Percentiles rank a stretch among this genome's conserved stretches.
phyloP scores from a whole-genome alignment of 2,329 filamentous ascomycete genomes.

The Colletotrichum melonis region DNA sequence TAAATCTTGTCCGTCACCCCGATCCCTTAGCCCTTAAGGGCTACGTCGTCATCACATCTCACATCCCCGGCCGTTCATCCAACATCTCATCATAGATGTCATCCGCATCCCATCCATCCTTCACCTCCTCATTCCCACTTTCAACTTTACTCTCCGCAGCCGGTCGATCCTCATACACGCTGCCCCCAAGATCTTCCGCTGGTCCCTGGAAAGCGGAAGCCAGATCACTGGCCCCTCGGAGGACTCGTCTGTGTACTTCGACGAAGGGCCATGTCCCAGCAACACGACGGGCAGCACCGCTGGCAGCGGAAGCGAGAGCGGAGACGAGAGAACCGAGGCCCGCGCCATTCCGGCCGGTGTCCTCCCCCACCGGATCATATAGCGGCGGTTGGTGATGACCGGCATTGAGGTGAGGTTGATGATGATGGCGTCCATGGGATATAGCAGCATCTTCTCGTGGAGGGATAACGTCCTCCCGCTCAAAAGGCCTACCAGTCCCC shows the following conservation, averaged over 20 bases:
- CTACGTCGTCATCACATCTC: not conserved
- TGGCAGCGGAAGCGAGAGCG: too few species aligned
- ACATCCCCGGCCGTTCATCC: not conserved
- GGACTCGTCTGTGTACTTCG: not conserved
- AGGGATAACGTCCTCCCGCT: too few species aligned
- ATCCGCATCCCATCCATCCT: not conserved
- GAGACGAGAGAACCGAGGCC: too few species aligned
- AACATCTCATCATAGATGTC: not conserved
- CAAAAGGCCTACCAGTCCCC: too few species aligned
- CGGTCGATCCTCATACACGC: too few species aligned
- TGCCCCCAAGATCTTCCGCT: too few species aligned
- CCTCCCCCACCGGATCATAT: not conserved
- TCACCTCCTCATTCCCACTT: not conserved
- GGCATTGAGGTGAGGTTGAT: too few species aligned
- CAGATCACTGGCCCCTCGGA: too few species aligned
- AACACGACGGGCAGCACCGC: not conserved
- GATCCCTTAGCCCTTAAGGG: not conserved
- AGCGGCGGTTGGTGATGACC: too few species aligned
- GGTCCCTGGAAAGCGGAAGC: too few species aligned
- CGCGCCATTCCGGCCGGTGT: not conserved
- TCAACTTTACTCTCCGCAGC: not conserved
- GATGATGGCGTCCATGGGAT: too few species aligned
- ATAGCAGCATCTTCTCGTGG: too few species aligned
- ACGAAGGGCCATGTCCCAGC: not conserved
- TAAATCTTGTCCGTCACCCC: not conserved